Evolutionary conservation across 1,139 yeast genomes (phyloP), one percentile per base, ranked within the genome.

Genomic region (Geotrichum fermentans): DNA sequence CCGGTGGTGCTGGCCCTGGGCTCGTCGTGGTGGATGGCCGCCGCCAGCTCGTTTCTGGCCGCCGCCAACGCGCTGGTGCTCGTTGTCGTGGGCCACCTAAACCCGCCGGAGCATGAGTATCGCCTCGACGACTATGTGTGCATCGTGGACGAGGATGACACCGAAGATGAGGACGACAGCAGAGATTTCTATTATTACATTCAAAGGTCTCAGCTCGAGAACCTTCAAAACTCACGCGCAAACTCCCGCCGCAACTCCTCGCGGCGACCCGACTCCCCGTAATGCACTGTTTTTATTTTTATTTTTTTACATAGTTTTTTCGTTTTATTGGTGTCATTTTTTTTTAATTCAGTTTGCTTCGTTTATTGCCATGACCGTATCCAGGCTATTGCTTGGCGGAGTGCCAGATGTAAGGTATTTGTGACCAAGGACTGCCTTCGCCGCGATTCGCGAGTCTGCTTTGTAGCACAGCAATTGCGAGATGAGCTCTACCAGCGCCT

Each of bases 381-480:
- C 41, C 7, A 42, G 35, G 4, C 7, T 35, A 6, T 38, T 35
- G 14, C 28, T 13, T 8, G 28, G 29, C 4, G 21, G 35, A 8
- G 26, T 17, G 7, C 38, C 21, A 2, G 35, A 24, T 2, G 39
- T 20, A 30, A 90, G 89, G 96, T 97, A 90, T 3, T 95, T 92
- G 64, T 90, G 97, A 59, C 83, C 90, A 58, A 90, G 75, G 1
- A 96, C 95, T 64, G 87, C 95, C 56, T 90, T 77, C 3, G 97
- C 96, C 40, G 92, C 80, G 37, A 90, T 79, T 65, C 98, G 78
- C 55, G 81, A 79, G 61, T 89, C 97, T 1, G 98, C 98, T 59
- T 90, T 80, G 82, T 90, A 78, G 66, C 89, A 96, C 58, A 92
- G 74, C 61, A 92, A 72, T 43, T 84, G 78, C 54, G 79, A 79